Conservation (phyloP, 1,284 basidiomycete genomes). For the Cutaneotrichosporon mucoides region DNA sequence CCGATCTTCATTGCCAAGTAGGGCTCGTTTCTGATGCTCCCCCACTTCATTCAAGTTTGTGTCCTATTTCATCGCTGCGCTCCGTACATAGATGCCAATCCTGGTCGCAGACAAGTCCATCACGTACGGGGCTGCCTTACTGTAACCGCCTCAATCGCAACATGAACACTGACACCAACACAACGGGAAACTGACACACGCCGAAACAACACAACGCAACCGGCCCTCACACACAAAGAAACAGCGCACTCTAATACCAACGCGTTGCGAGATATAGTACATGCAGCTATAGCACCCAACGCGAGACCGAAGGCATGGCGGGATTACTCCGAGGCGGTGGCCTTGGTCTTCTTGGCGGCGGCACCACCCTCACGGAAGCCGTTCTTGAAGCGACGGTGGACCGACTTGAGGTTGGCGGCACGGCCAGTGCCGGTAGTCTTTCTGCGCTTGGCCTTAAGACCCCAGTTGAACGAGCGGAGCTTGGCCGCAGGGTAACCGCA, state of each 20-base stretch:
- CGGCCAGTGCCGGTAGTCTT: constrained; percentile 95
- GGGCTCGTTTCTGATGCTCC: no score
- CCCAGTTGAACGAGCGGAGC: constrained; percentile 95
- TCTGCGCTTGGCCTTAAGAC: constrained; percentile 97
- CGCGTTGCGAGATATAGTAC: constrained; percentile 5
- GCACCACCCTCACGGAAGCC: constrained; percentile 78
- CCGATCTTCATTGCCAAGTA: no score
- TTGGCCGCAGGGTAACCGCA: constrained; percentile 97
- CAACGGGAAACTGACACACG: no score
- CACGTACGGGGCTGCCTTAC: no score
- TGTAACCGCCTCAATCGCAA: no score
- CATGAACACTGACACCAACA: no score
- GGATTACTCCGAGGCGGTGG: neutral
- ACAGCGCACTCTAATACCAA: neutral
- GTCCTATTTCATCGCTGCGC: no score
- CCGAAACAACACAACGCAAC: no score
- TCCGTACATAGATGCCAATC: no score
- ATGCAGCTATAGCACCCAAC: constrained; percentile 1
- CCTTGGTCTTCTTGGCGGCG: constrained; percentile 17
- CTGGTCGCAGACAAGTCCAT: no score
- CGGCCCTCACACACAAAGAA: no score
- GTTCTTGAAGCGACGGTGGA: constrained; percentile 94
- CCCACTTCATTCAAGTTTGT: no score
- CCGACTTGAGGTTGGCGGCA: constrained; percentile 90
- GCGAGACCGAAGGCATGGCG: neutral